Base-by-base conservation (phyloP, 164 flowering plant species). In the Berberis thunbergii region DNA sequence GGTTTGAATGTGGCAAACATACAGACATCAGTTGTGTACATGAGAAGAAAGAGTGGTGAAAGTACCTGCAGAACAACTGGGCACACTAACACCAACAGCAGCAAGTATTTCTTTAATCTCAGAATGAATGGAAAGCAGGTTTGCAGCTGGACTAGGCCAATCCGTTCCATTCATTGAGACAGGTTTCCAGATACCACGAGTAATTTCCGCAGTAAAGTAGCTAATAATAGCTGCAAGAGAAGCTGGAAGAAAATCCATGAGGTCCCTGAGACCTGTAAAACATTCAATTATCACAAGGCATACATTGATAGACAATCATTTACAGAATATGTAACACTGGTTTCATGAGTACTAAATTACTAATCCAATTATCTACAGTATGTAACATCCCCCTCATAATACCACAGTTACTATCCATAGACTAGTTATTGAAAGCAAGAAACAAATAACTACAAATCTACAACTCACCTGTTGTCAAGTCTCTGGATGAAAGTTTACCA, bases 61-160 rank as follows among this genome's bases (percentile, higher is more conserved):
- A 64, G 26, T 72, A 90, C 95, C 95, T 70, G 79, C 44, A 49
- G 75, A 59, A 67, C 62, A 69, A 68, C 74, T 77, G 59, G 94
- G 88, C 55, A 77, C 68, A 67, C 77, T 69, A 67, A 93, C 90
- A 42, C 96, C 97, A 54, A 79, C 83, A 68, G 80, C 83, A 57
- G 88, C 80, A 41, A 93, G 82, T 64, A 90, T 80, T 76, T 81
- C 85, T 58, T 81, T 81, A 44, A 90, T 81, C 75, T 86, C 89
- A 63, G 83, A 76, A 69, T 90, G 92, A 61, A 93, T 74, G 41
- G 72, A 61, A 39, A 74, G 72, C 72, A 90, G 79, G 65, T 75
- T 83, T 54, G 89, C 91, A 46, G 93, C 93, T 59, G 98, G 98
- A 77, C 93, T 94, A 57, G 98, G 98, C 98, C 98, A 94, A 66